Conservation (phyloP, 441 rosid genomes). For the Brassica hybrid region DNA sequence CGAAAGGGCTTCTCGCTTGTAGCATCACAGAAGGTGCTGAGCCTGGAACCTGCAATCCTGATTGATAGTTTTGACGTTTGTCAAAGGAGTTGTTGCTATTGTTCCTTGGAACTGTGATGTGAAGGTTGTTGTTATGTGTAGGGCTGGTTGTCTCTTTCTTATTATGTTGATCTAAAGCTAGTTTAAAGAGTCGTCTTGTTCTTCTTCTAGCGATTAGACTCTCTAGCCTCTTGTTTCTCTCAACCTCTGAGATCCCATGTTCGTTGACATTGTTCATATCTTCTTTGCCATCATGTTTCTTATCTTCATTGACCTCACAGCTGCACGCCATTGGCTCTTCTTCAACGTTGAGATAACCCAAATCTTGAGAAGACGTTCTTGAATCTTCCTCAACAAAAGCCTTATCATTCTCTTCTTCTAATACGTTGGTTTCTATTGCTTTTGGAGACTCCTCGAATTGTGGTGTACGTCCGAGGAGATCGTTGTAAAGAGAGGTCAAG, state of each 20-base stretch:
- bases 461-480: conserved; percentile 36
- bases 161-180: conserved; percentile 44
- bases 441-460: conserved; percentile 44
- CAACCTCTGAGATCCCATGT: conserved; percentile 78
- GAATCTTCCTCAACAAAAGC: conserved; percentile 12
- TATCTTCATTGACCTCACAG: conserved; percentile 52
- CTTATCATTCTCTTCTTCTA: conserved; percentile 12
- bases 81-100: conserved; percentile 4
- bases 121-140: conserved; percentile 44
- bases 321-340: conserved; percentile 23
- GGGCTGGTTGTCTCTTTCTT: conserved; percentile 32
- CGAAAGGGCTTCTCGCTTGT: conserved; percentile 77
- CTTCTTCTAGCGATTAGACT: conserved; percentile 77
- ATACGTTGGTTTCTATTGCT: conserved; percentile 28
- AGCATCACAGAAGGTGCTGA: conserved; percentile 86
- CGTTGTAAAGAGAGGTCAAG: conserved; percentile 32
- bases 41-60: conserved; percentile 55
- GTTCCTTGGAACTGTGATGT: conserved; percentile 45
- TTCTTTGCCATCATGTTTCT: conserved; percentile 44
- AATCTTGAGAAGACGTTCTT: conserved; percentile 22
- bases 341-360: neutral
- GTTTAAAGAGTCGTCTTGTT: conserved; percentile 60
- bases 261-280: conserved; percentile 81
- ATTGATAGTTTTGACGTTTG: conserved; percentile 32
- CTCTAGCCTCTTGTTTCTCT: conserved; percentile 78